phyloP scores from a whole-genome alignment of 192 early-diverging fungal species.

The Gonapodya prolifera region DNA sequence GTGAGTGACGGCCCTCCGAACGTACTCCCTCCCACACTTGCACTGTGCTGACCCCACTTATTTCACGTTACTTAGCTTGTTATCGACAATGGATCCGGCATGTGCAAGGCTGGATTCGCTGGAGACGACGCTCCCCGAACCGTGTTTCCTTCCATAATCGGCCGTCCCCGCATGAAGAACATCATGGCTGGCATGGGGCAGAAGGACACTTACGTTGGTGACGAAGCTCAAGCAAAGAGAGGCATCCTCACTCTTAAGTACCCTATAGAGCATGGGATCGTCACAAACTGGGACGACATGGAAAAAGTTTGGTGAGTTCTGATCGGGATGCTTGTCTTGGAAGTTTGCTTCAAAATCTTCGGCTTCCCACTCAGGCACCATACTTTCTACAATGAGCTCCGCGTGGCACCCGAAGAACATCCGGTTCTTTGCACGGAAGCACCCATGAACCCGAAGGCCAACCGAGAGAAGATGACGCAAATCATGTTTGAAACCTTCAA shows the following conservation, averaged over 20 bases:
- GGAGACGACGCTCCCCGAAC: slow-evolving; percentile 82
- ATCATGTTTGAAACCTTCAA: slow-evolving; percentile 99
- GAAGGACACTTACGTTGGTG: too few species aligned
- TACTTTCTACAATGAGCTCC: too few species aligned
- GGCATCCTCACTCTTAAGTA: slow-evolving; percentile 78
- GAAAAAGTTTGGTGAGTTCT: slow-evolving; percentile 69
- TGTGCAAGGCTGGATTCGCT: slow-evolving; percentile 91
- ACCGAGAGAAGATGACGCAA: slow-evolving; percentile 99
- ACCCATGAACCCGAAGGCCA: slow-evolving; percentile 93
- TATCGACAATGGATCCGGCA: too few species aligned
- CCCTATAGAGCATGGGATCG: slow-evolving; percentile 87
- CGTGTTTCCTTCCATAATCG: slow-evolving; percentile 76
- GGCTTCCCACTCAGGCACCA: slow-evolving; percentile 84
- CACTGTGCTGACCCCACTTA: not conserved
- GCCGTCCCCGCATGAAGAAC: slow-evolving; percentile 53
- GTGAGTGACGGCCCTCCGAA: too few species aligned
- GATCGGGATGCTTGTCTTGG: not conserved
- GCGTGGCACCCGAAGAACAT: slow-evolving; percentile 96
- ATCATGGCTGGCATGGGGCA: slow-evolving; percentile 88
- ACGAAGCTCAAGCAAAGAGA: slow-evolving; percentile 82
- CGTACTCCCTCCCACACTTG: too few species aligned
- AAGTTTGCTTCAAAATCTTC: slow-evolving; percentile 18
- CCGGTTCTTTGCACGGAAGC: slow-evolving; percentile 93
- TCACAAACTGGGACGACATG: slow-evolving; percentile 92
- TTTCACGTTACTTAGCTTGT: slow-evolving; percentile 49